Conservation (phyloP, 352 stramenopile genomes). For the Phytophthora colocasiae region DNA sequence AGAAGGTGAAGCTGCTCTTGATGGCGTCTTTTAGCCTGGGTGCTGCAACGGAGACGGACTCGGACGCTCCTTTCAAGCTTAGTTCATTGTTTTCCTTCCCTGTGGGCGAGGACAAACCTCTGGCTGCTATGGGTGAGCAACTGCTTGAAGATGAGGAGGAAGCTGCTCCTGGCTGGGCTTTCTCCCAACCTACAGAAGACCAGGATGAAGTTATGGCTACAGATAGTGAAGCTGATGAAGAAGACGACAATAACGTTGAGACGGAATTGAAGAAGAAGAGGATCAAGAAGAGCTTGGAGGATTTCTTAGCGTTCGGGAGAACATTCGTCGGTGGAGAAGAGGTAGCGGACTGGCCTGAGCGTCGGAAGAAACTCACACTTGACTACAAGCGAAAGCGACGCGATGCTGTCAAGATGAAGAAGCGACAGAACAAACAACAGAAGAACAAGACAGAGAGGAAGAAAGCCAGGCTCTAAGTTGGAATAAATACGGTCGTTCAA, state of each 20-base stretch:
- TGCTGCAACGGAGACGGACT: constrained; percentile 2
- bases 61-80: constrained; percentile 61
- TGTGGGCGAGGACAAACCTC: constrained; percentile 53
- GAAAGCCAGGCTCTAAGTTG: constrained; percentile 42
- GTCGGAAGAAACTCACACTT: constrained; percentile 75
- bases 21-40: constrained; percentile 65
- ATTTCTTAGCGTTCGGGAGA: constrained; percentile 71
- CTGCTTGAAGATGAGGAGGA: constrained; percentile 58
- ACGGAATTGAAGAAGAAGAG: constrained; percentile 33
- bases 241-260: constrained; percentile 22
- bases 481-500: constrained; percentile 48
- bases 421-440: constrained; percentile 71
- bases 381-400: constrained; percentile 87
- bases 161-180: constrained; percentile 22
- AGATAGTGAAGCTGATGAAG: constrained; percentile 50
- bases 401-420: constrained; percentile 78
- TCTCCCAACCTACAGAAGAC: constrained; percentile 28
- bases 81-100: constrained; percentile 76
- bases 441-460: constrained; percentile 45
- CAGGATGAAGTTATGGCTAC: constrained; percentile 44
- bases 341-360: constrained; percentile 57
- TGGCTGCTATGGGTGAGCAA: constrained; percentile 56
- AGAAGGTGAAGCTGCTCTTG: constrained; percentile 74
- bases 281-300: constrained; percentile 55
- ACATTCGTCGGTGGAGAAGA: constrained; percentile 52